A percentile compares a stretch with the other conserved stretches of the same genome.
These are phyloP conservation scores for Baorangia bicolor DNA, from an alignment of 768 basidiomycete genomes.

Conservation along the genomic window DNA sequence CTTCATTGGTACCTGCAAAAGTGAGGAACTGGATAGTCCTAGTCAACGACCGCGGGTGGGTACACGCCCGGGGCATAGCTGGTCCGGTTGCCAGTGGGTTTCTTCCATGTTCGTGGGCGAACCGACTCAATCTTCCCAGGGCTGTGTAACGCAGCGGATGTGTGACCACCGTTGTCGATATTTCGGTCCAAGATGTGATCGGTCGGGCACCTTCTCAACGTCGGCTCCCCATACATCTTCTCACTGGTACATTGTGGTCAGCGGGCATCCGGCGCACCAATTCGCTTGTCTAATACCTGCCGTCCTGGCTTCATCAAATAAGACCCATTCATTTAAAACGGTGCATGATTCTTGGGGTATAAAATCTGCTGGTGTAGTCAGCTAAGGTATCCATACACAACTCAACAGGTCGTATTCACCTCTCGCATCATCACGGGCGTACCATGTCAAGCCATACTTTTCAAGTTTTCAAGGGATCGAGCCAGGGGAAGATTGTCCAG, in stretches of 20 bases:
- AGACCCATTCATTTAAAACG: no score
- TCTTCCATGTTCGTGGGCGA: not conserved
- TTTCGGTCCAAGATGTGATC: not conserved
- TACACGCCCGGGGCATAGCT: not conserved
- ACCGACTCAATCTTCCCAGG: not conserved
- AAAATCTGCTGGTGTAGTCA: not conserved
- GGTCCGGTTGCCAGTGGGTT: not conserved
- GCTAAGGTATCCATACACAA: not conserved
- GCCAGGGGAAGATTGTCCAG: not conserved
- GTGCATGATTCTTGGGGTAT: not conserved
- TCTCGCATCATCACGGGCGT: not conserved
- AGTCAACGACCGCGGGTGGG: not conserved
- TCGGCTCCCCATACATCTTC: not conserved
- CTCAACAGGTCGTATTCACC: not conserved
- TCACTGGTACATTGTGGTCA: not conserved
- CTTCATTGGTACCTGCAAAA: not conserved
- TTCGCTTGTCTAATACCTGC: not conserved
- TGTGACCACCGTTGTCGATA: no score
- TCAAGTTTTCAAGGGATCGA: slow-evolving; percentile 26
- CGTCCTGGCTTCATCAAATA: no score
- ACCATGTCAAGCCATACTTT: slow-evolving; percentile 14
- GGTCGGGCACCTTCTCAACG: not conserved
- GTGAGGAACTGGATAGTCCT: not conserved
- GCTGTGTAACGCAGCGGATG: not conserved
- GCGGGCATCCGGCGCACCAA: not conserved